Base-by-base conservation (phyloP, 495 filamentous ascomycete genomes). In the Tuber microsphaerosporum region DNA sequence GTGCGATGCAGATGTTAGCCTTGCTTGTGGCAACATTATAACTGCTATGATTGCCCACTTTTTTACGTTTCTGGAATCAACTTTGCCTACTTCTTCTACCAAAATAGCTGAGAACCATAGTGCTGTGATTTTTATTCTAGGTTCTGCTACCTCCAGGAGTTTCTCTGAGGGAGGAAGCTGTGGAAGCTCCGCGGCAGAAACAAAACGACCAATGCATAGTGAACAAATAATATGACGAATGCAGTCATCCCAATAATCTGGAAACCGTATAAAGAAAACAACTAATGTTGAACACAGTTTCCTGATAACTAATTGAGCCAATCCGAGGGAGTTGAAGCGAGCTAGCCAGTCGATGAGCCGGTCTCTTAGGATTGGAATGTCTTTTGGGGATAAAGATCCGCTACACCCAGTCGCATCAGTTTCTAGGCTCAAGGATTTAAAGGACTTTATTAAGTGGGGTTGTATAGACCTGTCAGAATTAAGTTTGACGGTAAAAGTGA, bases 401-500 rank as follows among this genome's bases (percentile, higher is more conserved):
- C 89, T 92, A 73, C 48, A 75, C 65, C 45, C 73, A 65, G 44
- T 39, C 17, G 51, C 74, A 79, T 69, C 41, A 48, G 48, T 75
- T 65, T 75, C 19, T 17, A 71, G 26, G 20, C 42, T n/a, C 16
- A 20, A 20, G 37, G 20, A 34, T 37, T 22, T 20, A 20, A 34
- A 61, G 56, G 56, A 34, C 34, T 43, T 61, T 76, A 68, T 70
- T 46, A 69, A 69, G 65, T 16, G n/a, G 69, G 48, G 70, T 19
- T 37, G 46, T 41, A 79, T 84, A 71, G 85, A 92, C 92, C 89
- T 92, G 82, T 94, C 92, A 46, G 89, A 88, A 78, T 97, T 97
- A 71, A 97, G 86, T 85, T 97, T 97, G 70, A 97, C 90, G 22
- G 91, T 95, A 80, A 97, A 93, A 0, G 94, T 97, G 76, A 97